Conservation (phyloP, 2,329 filamentous ascomycete genomes). For the Apiospora marii region DNA sequence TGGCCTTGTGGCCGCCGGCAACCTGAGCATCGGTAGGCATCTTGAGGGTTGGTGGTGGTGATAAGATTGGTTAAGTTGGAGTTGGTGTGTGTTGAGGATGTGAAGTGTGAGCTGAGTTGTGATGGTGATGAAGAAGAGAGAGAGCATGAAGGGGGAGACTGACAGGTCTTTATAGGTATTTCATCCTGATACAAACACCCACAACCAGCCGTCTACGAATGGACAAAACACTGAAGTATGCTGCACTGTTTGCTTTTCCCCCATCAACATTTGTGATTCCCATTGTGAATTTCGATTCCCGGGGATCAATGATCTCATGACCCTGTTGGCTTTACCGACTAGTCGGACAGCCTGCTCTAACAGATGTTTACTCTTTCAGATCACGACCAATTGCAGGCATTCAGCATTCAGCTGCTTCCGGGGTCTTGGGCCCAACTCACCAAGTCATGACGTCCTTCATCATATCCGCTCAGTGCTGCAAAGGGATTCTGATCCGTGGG, state of each 20-base stretch:
- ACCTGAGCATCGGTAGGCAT: constrained; percentile 60
- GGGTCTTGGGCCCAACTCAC: not conserved
- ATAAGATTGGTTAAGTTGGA: not conserved
- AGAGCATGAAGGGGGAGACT: not conserved
- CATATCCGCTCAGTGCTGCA: not conserved
- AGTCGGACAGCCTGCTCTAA: not conserved
- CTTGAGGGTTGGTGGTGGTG: constrained; percentile 34
- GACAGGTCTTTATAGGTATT: constrained; percentile 22
- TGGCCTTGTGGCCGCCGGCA: constrained; percentile 66
- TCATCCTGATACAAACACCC: not conserved
- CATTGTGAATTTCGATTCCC: constrained; percentile 20
- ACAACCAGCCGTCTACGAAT: not conserved
- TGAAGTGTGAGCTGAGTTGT: not conserved
- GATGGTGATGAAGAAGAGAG: not conserved
- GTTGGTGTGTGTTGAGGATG: not conserved
- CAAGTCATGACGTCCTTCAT: constrained; percentile 1
- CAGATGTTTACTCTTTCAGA: not conserved
- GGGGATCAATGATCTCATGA: constrained; percentile 23
- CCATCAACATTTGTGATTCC: constrained; percentile 1
- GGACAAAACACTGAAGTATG: not conserved
- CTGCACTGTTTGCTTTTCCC: constrained; percentile 20
- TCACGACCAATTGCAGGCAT: not conserved
- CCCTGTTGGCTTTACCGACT: not conserved
- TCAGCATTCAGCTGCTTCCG: not conserved
- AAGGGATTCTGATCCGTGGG: not conserved